Evolutionary conservation across 78 protist genomes (phyloP), one percentile per base, ranked within the genome.

Genomic region (Dictyostelium capitatum): DNA sequence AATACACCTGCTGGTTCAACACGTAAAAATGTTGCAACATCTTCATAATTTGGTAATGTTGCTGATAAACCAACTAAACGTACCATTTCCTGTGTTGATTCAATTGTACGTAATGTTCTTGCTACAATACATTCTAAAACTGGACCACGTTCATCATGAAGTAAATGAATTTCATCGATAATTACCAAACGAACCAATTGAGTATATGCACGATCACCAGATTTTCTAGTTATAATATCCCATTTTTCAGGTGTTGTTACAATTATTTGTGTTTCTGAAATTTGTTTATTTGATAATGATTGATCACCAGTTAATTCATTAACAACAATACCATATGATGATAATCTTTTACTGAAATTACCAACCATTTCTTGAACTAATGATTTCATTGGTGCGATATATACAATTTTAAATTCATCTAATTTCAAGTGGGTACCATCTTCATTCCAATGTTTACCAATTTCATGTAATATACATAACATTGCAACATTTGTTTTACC

Each of bases 241-340:
- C 99, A 99, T 97, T 99, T 99, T 95, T 99, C 99, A 14, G 99
- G 99, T 54, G 99, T 99, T 50, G 99, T 98, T 15, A 99, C 97
- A 30, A 95, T 95, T 83, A 89, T 90, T 72, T 99, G 99, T 25
- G 99, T 98, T 23, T 95, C 98, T 4, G 90, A 95, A 25, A 99
- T 84, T 82, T 99, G 98, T 59, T 64, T 79, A 89, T 91, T 89
- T 59, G 97, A 95, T 50, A 99, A 89, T 62, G 91, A 78, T 62
- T 65, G 59, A 82, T 99, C 99, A 28, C 99, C 99, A 6, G 99
- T 97, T 28, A 99, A 93, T 90, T 99, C 99, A 15, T 64, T 47
- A 28, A 98, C 99, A 0, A 14, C 70, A 28, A 99, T 92, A 11
- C 97, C 97, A 53, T 89, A 96, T 28, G 90, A 43, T 59, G 37